Base-by-base conservation (phyloP, 2,329 filamentous ascomycete genomes). In the Lachnellula cervina region DNA sequence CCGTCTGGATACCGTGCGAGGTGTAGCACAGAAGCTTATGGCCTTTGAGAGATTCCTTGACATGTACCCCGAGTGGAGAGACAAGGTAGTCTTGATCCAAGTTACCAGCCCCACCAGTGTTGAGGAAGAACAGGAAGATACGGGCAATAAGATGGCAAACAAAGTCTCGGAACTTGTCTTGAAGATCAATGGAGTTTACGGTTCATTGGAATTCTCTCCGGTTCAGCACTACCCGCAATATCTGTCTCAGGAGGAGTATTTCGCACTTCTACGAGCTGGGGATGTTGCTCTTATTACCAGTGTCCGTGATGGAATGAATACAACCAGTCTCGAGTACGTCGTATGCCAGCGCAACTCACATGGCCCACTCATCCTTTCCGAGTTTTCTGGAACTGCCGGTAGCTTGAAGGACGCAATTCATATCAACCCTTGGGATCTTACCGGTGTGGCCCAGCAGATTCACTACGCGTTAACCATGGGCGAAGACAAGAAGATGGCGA, bases 271-370 rank as follows among this genome's bases (percentile, higher is more conserved):
- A 51, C 86, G 93, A 23, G 84, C 90, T 2, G 92, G 89, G 35
- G 91, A 97, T 70, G 89, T 97, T 62, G 93, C 91, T 4, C 78
- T 97, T 50, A 97, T 97, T 72, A 97, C 94, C 6, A 96, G 90
- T 64, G 92, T 97, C 21, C 85, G 93, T 58, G 94, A 97, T 71
- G 93, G 93, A 56, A 97, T 97, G 92, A 97, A 97, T 76, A 97
- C 93, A 0, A 96, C 92, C 19, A 95, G 90, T 70, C 77, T 97
- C 64, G 94, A 97, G 73, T 97, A 97, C 70, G 86, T 97, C 55
- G 82, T 96, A 56, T 96, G 90, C 71, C 93, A 97, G 73, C 88
- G 90, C 67, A 87, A 94, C 60, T 86, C 86, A 55, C 85, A 92
- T 64, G 89, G 92, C 0, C 93, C 92, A 1, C 77, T 97, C 47